Evolutionary conservation across 176 grass and related monocot species (phyloP).

Genomic region (Raddia distichophylla): DNA sequence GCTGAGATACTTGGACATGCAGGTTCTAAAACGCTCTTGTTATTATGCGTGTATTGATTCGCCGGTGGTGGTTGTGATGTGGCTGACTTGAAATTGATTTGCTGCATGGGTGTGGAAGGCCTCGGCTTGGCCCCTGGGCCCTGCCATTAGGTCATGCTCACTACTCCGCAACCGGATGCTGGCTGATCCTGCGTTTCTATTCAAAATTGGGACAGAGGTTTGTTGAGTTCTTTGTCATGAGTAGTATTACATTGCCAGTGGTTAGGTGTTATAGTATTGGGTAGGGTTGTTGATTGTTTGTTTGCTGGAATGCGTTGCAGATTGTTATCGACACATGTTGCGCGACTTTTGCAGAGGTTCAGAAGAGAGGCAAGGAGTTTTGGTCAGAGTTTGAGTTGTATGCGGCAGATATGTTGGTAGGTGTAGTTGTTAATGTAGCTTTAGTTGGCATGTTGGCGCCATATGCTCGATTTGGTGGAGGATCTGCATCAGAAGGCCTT

Average conservation of each 20-base stretch:
- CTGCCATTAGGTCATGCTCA: slow-evolving; percentile 57
- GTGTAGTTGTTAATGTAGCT: slow-evolving; percentile 90
- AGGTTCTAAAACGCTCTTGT: slow-evolving; percentile 40
- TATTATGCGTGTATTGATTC: background rate
- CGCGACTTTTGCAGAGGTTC: slow-evolving; percentile 85
- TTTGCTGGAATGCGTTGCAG: slow-evolving; percentile 46
- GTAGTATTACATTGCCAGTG: background rate
- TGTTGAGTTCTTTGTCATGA: background rate
- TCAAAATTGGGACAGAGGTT: slow-evolving; percentile 92
- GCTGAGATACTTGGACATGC: slow-evolving; percentile 75
- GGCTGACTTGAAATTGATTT: slow-evolving; percentile 5
- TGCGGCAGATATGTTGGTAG: slow-evolving; percentile 87
- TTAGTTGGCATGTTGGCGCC: slow-evolving; percentile 95
- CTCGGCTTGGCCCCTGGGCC: slow-evolving; percentile 75
- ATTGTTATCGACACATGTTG: slow-evolving; percentile 95
- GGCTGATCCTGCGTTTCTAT: slow-evolving; percentile 90
- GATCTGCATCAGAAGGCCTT: slow-evolving; percentile 69
- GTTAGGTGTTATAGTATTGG: background rate
- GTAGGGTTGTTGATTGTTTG: background rate
- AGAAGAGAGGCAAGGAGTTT: slow-evolving; percentile 94
- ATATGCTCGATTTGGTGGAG: slow-evolving; percentile 72
- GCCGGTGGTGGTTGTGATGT: background rate
- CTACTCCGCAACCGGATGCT: slow-evolving; percentile 91
- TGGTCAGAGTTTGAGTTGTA: slow-evolving; percentile 98
- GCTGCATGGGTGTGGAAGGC: slow-evolving; percentile 49